phyloP scores from a whole-genome alignment of 1,284 basidiomycete genomes.

The Trichosporon inkin region DNA sequence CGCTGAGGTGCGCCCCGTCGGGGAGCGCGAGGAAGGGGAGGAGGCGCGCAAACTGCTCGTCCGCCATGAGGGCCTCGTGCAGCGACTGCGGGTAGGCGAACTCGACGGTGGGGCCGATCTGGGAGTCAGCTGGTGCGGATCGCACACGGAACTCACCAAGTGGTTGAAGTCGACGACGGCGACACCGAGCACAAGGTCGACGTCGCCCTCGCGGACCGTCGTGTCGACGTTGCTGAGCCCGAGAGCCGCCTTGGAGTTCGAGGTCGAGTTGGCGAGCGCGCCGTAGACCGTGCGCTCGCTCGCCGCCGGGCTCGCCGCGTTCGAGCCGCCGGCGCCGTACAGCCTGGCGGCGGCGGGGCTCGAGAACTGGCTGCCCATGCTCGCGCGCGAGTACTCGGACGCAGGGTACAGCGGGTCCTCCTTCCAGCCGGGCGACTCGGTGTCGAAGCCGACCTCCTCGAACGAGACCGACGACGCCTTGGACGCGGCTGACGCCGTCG shows the following conservation, averaged over 20 bases:
- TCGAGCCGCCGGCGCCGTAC: not conserved
- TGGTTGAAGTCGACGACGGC: slow-evolving; percentile 89
- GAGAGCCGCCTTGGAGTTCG: not conserved
- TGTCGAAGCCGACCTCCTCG: slow-evolving; percentile 25
- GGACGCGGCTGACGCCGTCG: not conserved
- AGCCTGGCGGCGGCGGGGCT: not conserved
- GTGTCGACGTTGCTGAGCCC: slow-evolving; percentile 2
- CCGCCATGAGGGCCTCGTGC: slow-evolving; percentile 63
- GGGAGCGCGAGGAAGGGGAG: slow-evolving; percentile 96
- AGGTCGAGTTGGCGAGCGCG: not conserved
- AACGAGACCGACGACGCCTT: slow-evolving; percentile 14
- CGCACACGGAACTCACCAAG: slow-evolving; percentile 57
- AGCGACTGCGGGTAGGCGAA: slow-evolving; percentile 58
- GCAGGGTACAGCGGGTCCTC: slow-evolving; percentile 14
- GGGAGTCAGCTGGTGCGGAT: slow-evolving; percentile 20
- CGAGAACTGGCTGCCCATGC: not conserved
- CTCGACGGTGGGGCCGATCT: slow-evolving; percentile 89
- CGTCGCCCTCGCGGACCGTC: slow-evolving; percentile 13
- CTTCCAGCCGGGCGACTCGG: slow-evolving; percentile 17
- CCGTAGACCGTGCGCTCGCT: slow-evolving; percentile 10
- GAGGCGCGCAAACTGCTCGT: slow-evolving; percentile 74
- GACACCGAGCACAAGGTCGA: slow-evolving; percentile 61
- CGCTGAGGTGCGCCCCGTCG: slow-evolving; percentile 89
- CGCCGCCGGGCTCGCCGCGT: not conserved
- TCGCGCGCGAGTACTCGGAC: slow-evolving; percentile 4